These are phyloP conservation scores for Xylariaceae sp. DNA, from an alignment of 2,329 filamentous ascomycete species.

Conservation along the genomic window DNA sequence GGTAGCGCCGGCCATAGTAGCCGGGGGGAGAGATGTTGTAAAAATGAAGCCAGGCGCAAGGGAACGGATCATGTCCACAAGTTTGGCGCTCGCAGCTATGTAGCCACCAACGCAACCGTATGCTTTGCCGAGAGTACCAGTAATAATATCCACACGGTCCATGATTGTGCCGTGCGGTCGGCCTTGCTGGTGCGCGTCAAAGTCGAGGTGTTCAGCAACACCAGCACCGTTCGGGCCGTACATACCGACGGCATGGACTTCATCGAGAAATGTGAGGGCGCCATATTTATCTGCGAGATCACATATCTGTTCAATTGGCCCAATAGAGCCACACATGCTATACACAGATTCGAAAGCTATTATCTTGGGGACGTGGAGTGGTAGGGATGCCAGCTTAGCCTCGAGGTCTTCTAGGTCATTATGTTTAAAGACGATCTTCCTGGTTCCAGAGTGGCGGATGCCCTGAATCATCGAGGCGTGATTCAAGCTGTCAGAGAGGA, in stretches of 20 bases:
- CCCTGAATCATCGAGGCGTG: constrained; percentile 99
- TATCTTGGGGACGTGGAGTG: constrained; percentile 84
- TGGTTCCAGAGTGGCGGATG: constrained; percentile 93
- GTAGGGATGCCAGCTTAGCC: constrained; percentile 83
- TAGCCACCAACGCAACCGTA: constrained; percentile 98
- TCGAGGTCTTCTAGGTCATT: constrained; percentile 94
- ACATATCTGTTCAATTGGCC: constrained; percentile 92
- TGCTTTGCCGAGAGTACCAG: constrained; percentile 92
- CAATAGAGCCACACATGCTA: constrained; percentile 98
- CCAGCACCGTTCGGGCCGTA: constrained; percentile 94
- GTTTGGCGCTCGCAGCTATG: constrained; percentile 81
- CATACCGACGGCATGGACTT: constrained; percentile 99
- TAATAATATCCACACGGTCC: constrained; percentile 97
- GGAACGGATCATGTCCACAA: constrained; percentile 91
- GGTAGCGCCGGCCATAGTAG: constrained; percentile 92
- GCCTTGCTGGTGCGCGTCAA: constrained; percentile 75
- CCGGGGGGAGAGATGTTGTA: constrained; percentile 91
- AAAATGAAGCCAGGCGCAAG: constrained; percentile 98
- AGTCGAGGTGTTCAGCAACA: constrained; percentile 96
- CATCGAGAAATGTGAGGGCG: constrained; percentile 93
- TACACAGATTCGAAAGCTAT: constrained; percentile 99
- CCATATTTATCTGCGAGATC: constrained; percentile 97
- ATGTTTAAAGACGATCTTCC: constrained; percentile 98
- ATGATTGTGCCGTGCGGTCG: constrained; percentile 77
- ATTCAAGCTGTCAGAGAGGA: constrained; percentile 95